A percentile compares a stretch with the other conserved stretches of the same genome.
phyloP scores from a whole-genome alignment of 495 filamentous ascomycete genomes.

The Aspergillus hancockii region DNA sequence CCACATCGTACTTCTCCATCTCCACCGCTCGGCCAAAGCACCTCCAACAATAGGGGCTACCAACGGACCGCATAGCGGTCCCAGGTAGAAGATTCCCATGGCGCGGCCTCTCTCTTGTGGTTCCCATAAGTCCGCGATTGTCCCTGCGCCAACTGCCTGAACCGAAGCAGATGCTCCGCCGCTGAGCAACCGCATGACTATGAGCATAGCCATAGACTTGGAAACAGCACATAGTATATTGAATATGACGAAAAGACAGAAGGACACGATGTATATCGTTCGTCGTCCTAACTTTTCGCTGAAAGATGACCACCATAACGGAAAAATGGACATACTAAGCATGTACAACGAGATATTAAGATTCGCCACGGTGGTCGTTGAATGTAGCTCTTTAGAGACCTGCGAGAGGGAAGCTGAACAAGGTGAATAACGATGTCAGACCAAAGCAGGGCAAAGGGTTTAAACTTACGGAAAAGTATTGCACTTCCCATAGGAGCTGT shows the following conservation, averaged over 20 bases:
- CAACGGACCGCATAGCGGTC: constrained; percentile 83
- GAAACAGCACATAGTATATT: constrained; percentile 72
- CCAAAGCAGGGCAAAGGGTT: background rate
- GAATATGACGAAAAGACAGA: constrained; percentile 77
- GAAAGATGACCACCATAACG: constrained; percentile 93
- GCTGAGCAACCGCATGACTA: constrained; percentile 78
- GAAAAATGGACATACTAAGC: constrained; percentile 87
- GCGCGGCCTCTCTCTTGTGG: constrained; percentile 74
- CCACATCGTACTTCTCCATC: constrained; percentile 88
- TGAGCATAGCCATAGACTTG: constrained; percentile 78
- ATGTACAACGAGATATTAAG: constrained; percentile 85
- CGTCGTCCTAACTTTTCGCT: constrained; percentile 81
- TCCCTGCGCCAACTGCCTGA: constrained; percentile 90
- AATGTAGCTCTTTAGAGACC: constrained; percentile 64
- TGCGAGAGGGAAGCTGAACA: constrained; percentile 67
- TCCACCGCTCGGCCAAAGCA: constrained; percentile 64
- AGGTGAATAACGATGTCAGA: constrained; percentile 1
- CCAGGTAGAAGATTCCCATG: constrained; percentile 94
- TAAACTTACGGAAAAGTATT: constrained; percentile 77
- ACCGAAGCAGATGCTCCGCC: constrained; percentile 86
- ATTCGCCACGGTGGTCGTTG: constrained; percentile 74
- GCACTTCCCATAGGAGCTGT: constrained; percentile 83
- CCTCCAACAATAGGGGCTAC: constrained; percentile 88
- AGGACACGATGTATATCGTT: constrained; percentile 83
- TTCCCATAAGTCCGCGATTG: constrained; percentile 92